Conservation (phyloP, 179 eudicot species). For the Beta lomatogona region DNA sequence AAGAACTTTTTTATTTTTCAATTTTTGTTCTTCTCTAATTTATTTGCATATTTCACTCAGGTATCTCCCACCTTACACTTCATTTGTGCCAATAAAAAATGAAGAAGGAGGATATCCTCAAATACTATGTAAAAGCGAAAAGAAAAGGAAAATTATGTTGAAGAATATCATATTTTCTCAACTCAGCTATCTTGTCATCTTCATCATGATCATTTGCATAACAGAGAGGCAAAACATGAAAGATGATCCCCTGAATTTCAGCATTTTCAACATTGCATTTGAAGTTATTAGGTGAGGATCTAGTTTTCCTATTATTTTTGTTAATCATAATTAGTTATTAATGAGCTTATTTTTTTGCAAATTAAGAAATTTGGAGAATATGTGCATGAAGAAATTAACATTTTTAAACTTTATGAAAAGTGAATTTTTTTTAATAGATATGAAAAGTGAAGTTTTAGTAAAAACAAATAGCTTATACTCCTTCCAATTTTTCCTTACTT, state of each 20-base stretch:
- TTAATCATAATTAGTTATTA: too few species aligned
- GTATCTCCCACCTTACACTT: slow-evolving; percentile 60
- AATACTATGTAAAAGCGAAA: not conserved
- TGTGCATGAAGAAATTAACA: too few species aligned
- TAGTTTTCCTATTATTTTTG: not conserved
- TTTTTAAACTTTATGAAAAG: too few species aligned
- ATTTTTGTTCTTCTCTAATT: too few species aligned
- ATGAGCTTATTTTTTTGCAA: too few species aligned
- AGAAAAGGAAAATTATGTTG: not conserved
- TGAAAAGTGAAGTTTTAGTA: too few species aligned
- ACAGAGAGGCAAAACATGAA: slow-evolving; percentile 52
- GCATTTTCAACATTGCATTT: slow-evolving; percentile 47
- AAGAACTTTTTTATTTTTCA: too few species aligned
- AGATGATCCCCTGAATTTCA: slow-evolving; percentile 66
- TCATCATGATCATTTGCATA: slow-evolving; percentile 53
- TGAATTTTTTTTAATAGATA: too few species aligned
- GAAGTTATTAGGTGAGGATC: slow-evolving; percentile 56
- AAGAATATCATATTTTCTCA: slow-evolving; percentile 46
- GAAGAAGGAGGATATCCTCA: slow-evolving; percentile 8
- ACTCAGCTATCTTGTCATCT: slow-evolving; percentile 51
- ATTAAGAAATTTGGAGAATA: too few species aligned
- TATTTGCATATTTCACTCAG: slow-evolving; percentile 21
- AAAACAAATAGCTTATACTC: too few species aligned
- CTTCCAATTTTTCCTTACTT: too few species aligned
- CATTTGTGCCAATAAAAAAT: slow-evolving; percentile 32